phyloP scores from a whole-genome alignment of 1,139 yeast genomes.

The Pichia sp. region DNA sequence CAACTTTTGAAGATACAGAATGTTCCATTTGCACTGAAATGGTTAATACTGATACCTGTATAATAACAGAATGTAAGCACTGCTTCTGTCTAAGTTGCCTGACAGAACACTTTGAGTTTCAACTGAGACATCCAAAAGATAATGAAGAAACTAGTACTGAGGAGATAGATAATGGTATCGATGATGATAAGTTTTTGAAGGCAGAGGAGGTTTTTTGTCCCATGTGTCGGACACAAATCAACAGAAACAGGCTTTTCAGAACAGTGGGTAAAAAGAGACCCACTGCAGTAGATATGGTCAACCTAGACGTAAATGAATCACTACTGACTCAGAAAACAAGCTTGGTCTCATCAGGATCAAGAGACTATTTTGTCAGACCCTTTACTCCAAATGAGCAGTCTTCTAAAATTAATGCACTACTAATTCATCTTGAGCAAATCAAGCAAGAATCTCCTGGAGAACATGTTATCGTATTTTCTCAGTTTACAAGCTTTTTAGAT shows the following conservation, averaged over 20 bases:
- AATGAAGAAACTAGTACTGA: neutral
- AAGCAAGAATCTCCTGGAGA: slow-evolving; percentile 56
- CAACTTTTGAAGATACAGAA: slow-evolving; percentile 50
- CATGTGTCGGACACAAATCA: slow-evolving; percentile 47
- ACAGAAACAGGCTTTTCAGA: slow-evolving; percentile 42
- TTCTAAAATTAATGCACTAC: slow-evolving; percentile 69
- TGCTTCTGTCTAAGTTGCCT: slow-evolving; percentile 71
- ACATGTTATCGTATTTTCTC: slow-evolving; percentile 85
- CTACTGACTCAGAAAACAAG: slow-evolving; percentile 17
- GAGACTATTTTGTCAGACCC: slow-evolving; percentile 32
- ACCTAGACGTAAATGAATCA: slow-evolving; percentile 4
- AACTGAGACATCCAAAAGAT: slow-evolving; percentile 20
- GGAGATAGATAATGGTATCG: neutral
- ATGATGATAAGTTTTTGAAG: slow-evolving; percentile 12
- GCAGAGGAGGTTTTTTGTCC: slow-evolving; percentile 47
- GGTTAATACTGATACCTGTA: slow-evolving; percentile 51
- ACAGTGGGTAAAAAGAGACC: slow-evolving; percentile 21
- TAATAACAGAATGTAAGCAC: slow-evolving; percentile 79
- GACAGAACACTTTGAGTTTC: slow-evolving; percentile 56
- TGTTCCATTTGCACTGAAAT: slow-evolving; percentile 83
- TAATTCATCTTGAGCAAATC: slow-evolving; percentile 52
- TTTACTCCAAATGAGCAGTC: slow-evolving; percentile 55
- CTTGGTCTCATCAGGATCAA: neutral
- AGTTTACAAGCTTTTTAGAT: slow-evolving; percentile 80
- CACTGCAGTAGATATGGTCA: neutral